phyloP scores from a whole-genome alignment of 495 filamentous ascomycete species.

The Penicillium goetzii region DNA sequence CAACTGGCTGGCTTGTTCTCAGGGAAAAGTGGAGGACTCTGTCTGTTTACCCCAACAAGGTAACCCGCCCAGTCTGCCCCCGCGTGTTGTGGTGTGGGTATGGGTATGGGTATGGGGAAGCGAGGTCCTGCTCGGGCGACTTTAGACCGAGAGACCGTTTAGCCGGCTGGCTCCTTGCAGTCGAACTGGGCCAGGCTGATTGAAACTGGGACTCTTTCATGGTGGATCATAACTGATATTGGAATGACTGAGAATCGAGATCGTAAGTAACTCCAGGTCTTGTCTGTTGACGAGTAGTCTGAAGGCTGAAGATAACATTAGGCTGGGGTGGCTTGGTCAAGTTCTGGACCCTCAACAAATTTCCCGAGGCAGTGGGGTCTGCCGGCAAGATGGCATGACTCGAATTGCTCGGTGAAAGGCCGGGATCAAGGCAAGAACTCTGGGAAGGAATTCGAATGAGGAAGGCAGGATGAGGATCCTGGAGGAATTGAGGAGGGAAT shows the following conservation, averaged over 20 bases:
- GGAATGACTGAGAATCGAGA: neutral
- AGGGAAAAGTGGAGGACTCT: neutral
- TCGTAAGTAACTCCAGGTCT: neutral
- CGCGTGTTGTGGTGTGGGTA: slow-evolving; percentile 7
- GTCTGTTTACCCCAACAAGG: neutral
- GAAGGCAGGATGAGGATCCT: no score
- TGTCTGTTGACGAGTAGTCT: neutral
- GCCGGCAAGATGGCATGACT: neutral
- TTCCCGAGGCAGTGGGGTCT: neutral
- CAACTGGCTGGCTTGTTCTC: neutral
- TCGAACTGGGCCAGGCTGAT: neutral
- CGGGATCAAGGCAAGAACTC: neutral
- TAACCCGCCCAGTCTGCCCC: neutral
- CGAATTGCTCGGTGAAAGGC: neutral
- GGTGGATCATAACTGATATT: neutral
- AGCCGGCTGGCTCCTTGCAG: neutral
- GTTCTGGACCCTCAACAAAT: neutral
- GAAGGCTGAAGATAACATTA: neutral
- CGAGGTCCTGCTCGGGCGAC: slow-evolving; percentile 16
- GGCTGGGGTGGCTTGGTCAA: neutral
- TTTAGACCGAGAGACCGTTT: slow-evolving; percentile 15
- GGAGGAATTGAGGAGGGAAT: no score
- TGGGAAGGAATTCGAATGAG: no score
- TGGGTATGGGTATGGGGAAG: slow-evolving; percentile 20
- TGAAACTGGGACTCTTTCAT: neutral